Conservation (phyloP, 1,284 basidiomycete species). For the Ustilago crameri region DNA sequence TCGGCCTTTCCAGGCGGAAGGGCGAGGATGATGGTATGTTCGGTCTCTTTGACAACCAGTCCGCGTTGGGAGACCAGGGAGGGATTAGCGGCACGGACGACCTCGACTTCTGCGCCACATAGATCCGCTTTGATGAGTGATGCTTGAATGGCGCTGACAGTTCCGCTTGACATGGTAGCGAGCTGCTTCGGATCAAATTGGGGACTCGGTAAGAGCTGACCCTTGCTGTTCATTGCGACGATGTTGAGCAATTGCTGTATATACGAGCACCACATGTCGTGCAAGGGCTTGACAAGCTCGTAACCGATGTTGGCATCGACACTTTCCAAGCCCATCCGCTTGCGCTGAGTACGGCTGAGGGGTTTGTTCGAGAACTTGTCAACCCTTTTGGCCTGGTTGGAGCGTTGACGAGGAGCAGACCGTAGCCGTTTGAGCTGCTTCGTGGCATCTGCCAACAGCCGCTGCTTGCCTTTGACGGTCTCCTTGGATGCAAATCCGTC, state of each 20-base stretch:
- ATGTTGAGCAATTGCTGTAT: constrained; percentile 53
- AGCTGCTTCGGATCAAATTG: constrained; percentile 31
- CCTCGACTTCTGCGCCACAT: constrained; percentile 47
- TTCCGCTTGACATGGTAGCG: constrained; percentile 35
- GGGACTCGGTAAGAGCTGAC: constrained; percentile 31
- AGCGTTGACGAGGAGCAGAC: constrained; percentile 17
- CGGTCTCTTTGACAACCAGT: constrained; percentile 47
- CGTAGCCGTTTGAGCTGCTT: constrained; percentile 30
- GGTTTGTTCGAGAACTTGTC: constrained; percentile 16
- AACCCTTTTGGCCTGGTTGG: constrained; percentile 32
- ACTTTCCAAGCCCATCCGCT: constrained; percentile 35
- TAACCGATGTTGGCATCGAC: constrained; percentile 37
- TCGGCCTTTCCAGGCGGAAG: constrained; percentile 1
- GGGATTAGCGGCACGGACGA: constrained; percentile 44
- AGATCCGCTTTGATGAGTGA: constrained; percentile 50
- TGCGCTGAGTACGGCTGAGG: constrained; percentile 41
- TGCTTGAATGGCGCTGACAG: constrained; percentile 38
- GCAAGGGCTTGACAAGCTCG: constrained; percentile 37
- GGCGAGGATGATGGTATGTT: constrained; percentile 38
- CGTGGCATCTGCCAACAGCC: constrained; percentile 22
- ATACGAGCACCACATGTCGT: constrained; percentile 49
- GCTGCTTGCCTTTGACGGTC: constrained; percentile 26
- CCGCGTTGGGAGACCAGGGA: constrained; percentile 40
- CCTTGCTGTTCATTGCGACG: constrained; percentile 30
- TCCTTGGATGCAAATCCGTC: constrained; percentile 6